Evolutionary conservation across 306 rosid genomes (phyloP).

Genomic region (Carpinus fangiana): DNA sequence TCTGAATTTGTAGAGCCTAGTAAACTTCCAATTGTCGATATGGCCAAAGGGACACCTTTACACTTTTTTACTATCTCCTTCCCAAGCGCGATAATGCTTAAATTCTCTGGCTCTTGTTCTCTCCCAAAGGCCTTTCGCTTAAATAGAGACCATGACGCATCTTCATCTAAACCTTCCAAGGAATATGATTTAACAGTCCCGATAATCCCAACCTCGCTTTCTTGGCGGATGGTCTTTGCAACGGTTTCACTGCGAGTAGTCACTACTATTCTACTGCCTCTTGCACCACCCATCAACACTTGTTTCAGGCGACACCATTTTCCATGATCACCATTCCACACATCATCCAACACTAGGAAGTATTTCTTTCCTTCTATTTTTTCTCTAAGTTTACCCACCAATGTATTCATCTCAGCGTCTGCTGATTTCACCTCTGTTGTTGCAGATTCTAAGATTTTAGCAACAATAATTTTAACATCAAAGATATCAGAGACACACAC

Average conservation of each 20-base stretch:
- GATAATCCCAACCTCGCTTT: background rate
- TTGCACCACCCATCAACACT: background rate
- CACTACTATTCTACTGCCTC: conserved; percentile 12
- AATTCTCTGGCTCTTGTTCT: background rate
- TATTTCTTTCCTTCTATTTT: background rate
- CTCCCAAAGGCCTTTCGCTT: conserved; percentile 10
- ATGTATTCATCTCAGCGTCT: background rate
- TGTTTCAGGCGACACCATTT: background rate
- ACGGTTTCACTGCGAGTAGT: conserved; percentile 11
- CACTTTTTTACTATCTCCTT: background rate
- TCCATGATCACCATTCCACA: conserved; percentile 5
- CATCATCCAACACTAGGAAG: conserved; percentile 16
- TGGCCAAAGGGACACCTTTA: conserved; percentile 18
- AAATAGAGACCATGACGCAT: background rate
- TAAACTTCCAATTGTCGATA: conserved; percentile 10
- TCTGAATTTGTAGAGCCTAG: background rate
- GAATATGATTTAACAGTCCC: background rate
- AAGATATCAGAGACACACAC: background rate
- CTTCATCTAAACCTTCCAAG: background rate
- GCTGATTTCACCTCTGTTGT: no score
- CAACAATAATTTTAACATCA: background rate
- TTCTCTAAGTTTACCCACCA: background rate
- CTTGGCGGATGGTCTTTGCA: background rate
- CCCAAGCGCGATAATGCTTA: background rate
- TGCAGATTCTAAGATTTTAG: background rate